Evolutionary conservation across 306 rosid genomes (phyloP).

Genomic region (Adenanthera pavonina): DNA sequence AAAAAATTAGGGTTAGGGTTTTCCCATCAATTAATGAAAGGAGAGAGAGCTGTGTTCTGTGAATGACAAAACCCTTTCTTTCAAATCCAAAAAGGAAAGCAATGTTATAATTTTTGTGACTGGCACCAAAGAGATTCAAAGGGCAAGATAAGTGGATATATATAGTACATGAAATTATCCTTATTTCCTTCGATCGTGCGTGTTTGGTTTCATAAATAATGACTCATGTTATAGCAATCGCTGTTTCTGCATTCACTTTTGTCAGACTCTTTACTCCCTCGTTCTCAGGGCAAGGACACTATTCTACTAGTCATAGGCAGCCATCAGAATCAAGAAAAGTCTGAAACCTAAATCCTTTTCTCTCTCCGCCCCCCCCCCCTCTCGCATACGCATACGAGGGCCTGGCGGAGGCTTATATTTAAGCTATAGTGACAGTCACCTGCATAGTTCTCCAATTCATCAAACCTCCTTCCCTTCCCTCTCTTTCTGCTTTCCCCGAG

Average conservation of each 20-base stretch:
- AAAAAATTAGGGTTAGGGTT: constrained; percentile 43
- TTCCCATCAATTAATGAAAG: constrained; percentile 3
- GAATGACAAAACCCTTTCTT: constrained; percentile 31
- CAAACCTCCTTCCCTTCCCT: constrained; percentile 21
- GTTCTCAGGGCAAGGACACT: constrained; percentile 42
- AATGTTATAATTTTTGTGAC: constrained; percentile 31
- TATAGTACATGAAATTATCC: constrained; percentile 46
- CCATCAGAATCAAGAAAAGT: constrained; percentile 44
- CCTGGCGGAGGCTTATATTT: constrained; percentile 29
- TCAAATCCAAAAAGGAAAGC: constrained; percentile 30
- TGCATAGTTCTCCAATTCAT: constrained; percentile 57
- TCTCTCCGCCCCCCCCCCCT: constrained; percentile 17
- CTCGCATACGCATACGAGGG: constrained; percentile 32
- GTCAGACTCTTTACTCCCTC: constrained; percentile 44
- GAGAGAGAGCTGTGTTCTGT: constrained; percentile 9
- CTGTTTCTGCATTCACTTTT: constrained; percentile 47
- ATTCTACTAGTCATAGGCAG: constrained; percentile 28
- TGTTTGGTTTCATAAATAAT: constrained; percentile 17
- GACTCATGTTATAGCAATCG: constrained; percentile 8
- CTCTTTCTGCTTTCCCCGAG: constrained; percentile 52
- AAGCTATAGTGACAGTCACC: constrained; percentile 37
- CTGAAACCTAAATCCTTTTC: constrained; percentile 24
- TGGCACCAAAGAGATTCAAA: not conserved
- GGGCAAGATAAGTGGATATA: not conserved
- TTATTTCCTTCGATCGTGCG: constrained; percentile 47